A percentile compares a stretch with the other conserved stretches of the same genome.
Conservation (phyloP, 306 rosid genomes). For the Cicer arietinum region DNA sequence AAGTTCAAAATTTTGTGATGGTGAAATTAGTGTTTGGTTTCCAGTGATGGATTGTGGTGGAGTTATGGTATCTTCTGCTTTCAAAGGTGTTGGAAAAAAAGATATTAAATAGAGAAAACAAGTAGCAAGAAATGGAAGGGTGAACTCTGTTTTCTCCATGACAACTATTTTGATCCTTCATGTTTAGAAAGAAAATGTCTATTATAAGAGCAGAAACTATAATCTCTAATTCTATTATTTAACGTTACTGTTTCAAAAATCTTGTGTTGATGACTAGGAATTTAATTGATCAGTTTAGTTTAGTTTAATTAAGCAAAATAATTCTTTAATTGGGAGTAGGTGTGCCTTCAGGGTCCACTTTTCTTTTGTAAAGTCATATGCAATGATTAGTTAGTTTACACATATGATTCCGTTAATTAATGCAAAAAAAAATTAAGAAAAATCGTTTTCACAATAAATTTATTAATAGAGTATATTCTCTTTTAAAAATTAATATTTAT, state of each 20-base stretch:
- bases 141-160: constrained; percentile 47
- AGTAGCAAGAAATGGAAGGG: constrained; percentile 27
- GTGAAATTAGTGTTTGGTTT: constrained; percentile 51
- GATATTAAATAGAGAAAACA: constrained; percentile 26
- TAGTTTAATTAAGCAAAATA: constrained; percentile 30
- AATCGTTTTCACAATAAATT: too few relatives aligned
- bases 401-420: too few relatives aligned
- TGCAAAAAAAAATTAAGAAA: too few relatives aligned
- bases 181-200: constrained; percentile 28
- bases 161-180: constrained; percentile 39
- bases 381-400: background rate
- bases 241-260: background rate
- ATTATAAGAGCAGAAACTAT: background rate
- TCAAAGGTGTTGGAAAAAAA: constrained; percentile 31
- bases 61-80: constrained; percentile 45
- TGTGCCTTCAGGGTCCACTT: constrained; percentile 21
- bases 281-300: background rate
- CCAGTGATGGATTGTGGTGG: constrained; percentile 47
- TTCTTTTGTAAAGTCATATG: constrained; percentile 17
- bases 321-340: constrained; percentile 48
- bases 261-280: background rate
- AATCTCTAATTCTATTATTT: background rate
- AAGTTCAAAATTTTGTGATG: constrained; percentile 53
- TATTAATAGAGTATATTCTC: too few relatives aligned
- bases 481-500: too few relatives aligned